Evolutionary conservation across 2,329 filamentous ascomycete species (phyloP).

Genomic region (Zasmidium cellare): DNA sequence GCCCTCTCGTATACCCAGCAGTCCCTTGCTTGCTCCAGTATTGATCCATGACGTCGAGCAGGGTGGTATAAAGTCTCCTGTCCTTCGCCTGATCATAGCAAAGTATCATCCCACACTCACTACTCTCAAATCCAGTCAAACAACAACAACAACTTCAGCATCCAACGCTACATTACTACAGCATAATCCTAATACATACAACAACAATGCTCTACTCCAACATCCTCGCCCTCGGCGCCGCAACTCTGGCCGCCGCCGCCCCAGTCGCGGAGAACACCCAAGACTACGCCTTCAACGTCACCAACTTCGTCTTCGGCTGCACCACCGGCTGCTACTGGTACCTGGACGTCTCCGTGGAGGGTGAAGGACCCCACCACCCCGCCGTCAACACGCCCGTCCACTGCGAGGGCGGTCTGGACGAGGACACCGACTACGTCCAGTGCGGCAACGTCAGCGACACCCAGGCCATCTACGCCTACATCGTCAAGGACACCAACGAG

Average conservation of each 20-base stretch:
- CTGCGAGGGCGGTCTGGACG: constrained; percentile 20
- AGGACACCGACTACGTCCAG: constrained; percentile 23
- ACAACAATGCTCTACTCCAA: constrained; percentile 23
- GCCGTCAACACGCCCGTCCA: constrained; percentile 14
- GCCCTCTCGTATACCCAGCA: neutral
- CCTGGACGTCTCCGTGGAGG: constrained; percentile 23
- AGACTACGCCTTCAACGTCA: constrained; percentile 18
- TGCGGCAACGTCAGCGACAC: constrained; percentile 20
- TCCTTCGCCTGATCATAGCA: neutral
- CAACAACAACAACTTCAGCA: neutral
- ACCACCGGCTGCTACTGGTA: constrained; percentile 22
- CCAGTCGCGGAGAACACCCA: constrained; percentile 4
- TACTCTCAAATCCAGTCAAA: neutral
- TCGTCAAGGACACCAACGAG: constrained; percentile 20
- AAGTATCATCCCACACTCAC: neutral
- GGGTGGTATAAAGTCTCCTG: neutral
- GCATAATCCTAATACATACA: neutral
- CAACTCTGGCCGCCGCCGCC: constrained; percentile 21
- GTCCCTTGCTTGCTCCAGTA: neutral
- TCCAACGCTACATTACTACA: neutral
- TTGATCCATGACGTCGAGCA: neutral
- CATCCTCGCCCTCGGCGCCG: constrained; percentile 20
- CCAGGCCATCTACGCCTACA: constrained; percentile 21
- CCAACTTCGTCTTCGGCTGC: constrained; percentile 30
- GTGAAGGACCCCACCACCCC: constrained; percentile 18